phyloP scores from a whole-genome alignment of 2,329 filamentous ascomycete species.

The Beauveria caledonica region DNA sequence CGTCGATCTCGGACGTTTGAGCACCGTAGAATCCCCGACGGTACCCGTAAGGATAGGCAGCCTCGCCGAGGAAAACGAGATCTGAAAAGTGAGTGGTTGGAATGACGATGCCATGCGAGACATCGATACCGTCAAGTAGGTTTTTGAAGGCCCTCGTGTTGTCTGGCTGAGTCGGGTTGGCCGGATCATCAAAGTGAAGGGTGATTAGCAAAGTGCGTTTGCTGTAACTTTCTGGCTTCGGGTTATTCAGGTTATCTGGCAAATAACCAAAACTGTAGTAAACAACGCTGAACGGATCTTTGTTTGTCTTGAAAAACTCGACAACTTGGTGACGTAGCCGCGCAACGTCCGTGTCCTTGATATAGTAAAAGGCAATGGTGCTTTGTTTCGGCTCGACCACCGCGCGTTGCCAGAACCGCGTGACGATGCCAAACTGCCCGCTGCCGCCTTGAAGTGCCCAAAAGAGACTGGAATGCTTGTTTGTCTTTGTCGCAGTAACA shows the following conservation, averaged over 20 bases:
- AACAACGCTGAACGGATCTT: slow-evolving; percentile 5
- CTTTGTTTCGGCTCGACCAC: slow-evolving; percentile 4
- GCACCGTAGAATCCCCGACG: slow-evolving; percentile 8
- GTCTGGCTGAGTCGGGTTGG: background rate
- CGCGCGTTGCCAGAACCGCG: slow-evolving; percentile 15
- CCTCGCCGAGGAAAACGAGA: slow-evolving; percentile 3
- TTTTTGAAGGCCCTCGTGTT: background rate
- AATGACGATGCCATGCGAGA: background rate
- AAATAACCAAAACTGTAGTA: slow-evolving; percentile 10
- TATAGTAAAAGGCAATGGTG: slow-evolving; percentile 9
- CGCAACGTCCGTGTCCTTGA: background rate
- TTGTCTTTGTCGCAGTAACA: slow-evolving; percentile 28
- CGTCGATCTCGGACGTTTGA: slow-evolving; percentile 6
- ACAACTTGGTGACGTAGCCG: background rate
- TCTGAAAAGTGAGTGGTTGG: background rate
- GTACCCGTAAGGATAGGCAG: slow-evolving; percentile 7
- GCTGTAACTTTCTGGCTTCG: background rate
- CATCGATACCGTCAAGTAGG: background rate
- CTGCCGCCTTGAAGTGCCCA: slow-evolving; percentile 21
- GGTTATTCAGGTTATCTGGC: background rate
- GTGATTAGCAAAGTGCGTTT: slow-evolving; percentile 9
- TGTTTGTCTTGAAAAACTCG: slow-evolving; percentile 3
- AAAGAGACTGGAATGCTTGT: slow-evolving; percentile 23
- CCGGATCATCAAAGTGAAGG: slow-evolving; percentile 5
- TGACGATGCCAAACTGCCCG: slow-evolving; percentile 31